Conservation (phyloP, 352 stramenopile genomes). For the Pythium rhizo-oryzae region DNA sequence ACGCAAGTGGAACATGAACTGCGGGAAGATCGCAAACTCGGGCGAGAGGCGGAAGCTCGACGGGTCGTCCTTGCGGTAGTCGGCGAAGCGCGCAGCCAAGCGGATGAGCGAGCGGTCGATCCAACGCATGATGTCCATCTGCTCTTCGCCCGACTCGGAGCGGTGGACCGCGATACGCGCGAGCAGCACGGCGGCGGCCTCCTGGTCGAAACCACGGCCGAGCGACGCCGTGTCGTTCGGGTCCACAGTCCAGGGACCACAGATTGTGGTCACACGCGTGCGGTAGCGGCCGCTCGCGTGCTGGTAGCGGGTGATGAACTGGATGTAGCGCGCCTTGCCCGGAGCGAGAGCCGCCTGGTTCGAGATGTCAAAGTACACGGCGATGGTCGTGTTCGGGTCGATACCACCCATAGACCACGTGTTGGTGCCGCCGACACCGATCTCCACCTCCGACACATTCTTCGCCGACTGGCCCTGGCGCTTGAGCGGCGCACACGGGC, state of each 20-base stretch:
- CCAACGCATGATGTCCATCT: conserved; percentile 90
- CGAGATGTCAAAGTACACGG: conserved; percentile 99
- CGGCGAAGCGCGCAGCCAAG: conserved; percentile 98
- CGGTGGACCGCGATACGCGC: conserved; percentile 89
- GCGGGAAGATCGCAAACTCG: conserved; percentile 99
- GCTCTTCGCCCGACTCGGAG: conserved; percentile 86
- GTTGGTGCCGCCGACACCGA: conserved; percentile 92
- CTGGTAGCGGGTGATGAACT: conserved; percentile 99
- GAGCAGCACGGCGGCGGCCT: conserved; percentile 97
- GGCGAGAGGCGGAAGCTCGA: conserved; percentile 95
- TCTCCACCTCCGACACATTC: conserved; percentile 97
- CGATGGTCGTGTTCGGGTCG: conserved; percentile 97
- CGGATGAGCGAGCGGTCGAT: conserved; percentile 98
- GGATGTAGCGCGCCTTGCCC: conserved; percentile 95
- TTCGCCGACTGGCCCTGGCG: conserved; percentile 90
- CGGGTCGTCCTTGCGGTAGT: conserved; percentile 98
- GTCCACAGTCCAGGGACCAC: conserved; percentile 94
- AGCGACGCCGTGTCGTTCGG: conserved; percentile 92
- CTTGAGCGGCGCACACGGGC: conserved; percentile 95
- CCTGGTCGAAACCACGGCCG: conserved; percentile 98
- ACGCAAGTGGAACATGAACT: conserved; percentile 99
- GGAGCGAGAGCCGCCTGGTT: conserved; percentile 74
- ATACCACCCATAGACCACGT: conserved; percentile 97
- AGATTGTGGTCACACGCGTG: conserved; percentile 97
- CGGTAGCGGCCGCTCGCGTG: conserved; percentile 95